Evolutionary conservation across 2,329 filamentous ascomycete genomes (phyloP).

Genomic region (Lachnellula cervina): DNA sequence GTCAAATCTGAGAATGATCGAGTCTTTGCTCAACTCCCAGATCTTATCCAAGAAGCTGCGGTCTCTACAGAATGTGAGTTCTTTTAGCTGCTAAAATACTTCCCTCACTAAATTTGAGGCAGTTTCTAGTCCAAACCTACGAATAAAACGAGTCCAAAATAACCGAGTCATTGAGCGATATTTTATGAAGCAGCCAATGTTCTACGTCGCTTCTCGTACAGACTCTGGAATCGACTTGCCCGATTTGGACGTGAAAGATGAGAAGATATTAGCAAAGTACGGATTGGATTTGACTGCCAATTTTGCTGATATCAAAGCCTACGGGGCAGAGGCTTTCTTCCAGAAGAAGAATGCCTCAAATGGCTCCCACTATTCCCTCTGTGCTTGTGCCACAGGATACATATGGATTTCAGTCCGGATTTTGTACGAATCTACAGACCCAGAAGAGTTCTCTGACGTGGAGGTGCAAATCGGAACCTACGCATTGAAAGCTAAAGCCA

Average conservation of each 20-base stretch:
- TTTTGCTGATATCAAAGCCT: constrained; percentile 25
- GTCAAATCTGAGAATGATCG: constrained; percentile 22
- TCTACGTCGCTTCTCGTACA: constrained; percentile 20
- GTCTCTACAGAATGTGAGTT: constrained; percentile 26
- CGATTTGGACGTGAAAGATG: constrained; percentile 23
- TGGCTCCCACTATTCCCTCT: constrained; percentile 21
- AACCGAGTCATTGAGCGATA: constrained; percentile 12
- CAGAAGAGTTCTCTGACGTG: constrained; percentile 12
- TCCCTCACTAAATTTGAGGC: neutral
- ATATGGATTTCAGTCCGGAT: constrained; percentile 23
- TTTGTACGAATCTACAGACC: neutral
- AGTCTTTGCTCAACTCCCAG: constrained; percentile 24
- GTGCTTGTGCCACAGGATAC: constrained; percentile 27
- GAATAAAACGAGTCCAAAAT: constrained; percentile 21
- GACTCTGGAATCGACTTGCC: constrained; percentile 26
- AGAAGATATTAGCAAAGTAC: constrained; percentile 24
- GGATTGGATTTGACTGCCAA: constrained; percentile 26
- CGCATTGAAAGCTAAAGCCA: constrained; percentile 20
- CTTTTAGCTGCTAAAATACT: neutral
- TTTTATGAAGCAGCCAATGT: constrained; percentile 21
- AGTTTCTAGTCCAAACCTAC: constrained; percentile 24
- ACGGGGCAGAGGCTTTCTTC: constrained; percentile 24
- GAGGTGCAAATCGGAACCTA: constrained; percentile 28
- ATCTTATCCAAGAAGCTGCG: constrained; percentile 28
- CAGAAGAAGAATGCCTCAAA: constrained; percentile 22